These are phyloP conservation scores for Nemophila menziesii DNA, from an alignment of 257 asterid genomes.

Conservation along the genomic window DNA sequence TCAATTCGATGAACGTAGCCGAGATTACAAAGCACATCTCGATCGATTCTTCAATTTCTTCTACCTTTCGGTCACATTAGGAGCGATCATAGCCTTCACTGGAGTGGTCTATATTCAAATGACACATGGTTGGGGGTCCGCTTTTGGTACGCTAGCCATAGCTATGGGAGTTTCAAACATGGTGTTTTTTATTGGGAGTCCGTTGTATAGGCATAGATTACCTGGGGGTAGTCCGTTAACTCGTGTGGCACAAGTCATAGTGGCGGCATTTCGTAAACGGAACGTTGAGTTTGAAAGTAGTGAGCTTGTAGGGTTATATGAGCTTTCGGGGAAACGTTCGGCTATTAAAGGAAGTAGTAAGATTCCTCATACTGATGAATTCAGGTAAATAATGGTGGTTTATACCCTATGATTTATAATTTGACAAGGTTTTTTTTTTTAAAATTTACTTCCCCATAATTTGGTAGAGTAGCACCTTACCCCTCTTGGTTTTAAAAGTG, in stretches of 20 bases:
- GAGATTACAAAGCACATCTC: slow-evolving; percentile 55
- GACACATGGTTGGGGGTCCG: slow-evolving; percentile 85
- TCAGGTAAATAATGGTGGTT: slow-evolving; percentile 35
- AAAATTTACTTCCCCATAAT: too few species aligned
- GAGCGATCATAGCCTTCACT: slow-evolving; percentile 89
- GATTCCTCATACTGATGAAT: slow-evolving; percentile 77
- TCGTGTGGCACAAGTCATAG: slow-evolving; percentile 78
- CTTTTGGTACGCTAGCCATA: slow-evolving; percentile 79
- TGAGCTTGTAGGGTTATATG: slow-evolving; percentile 71
- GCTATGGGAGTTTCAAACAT: slow-evolving; percentile 92
- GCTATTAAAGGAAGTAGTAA: slow-evolving; percentile 86
- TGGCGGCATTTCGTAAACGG: slow-evolving; percentile 81
- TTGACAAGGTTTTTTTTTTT: neutral
- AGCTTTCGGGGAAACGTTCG: slow-evolving; percentile 74
- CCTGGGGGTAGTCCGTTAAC: slow-evolving; percentile 98
- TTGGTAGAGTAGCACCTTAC: too few species aligned
- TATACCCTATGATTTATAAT: neutral
- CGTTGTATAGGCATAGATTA: slow-evolving; percentile 72
- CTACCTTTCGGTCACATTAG: slow-evolving; percentile 87
- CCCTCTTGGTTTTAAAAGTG: too few species aligned
- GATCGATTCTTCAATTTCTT: slow-evolving; percentile 90
- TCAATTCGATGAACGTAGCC: slow-evolving; percentile 77
- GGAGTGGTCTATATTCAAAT: slow-evolving; percentile 87
- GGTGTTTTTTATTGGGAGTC: slow-evolving; percentile 85
- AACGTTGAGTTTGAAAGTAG: slow-evolving; percentile 54